Percentiles rank a stretch among this genome's conserved stretches.
phyloP scores from a whole-genome alignment of 2,329 filamentous ascomycete genomes.

The Aspergillus alliaceus region DNA sequence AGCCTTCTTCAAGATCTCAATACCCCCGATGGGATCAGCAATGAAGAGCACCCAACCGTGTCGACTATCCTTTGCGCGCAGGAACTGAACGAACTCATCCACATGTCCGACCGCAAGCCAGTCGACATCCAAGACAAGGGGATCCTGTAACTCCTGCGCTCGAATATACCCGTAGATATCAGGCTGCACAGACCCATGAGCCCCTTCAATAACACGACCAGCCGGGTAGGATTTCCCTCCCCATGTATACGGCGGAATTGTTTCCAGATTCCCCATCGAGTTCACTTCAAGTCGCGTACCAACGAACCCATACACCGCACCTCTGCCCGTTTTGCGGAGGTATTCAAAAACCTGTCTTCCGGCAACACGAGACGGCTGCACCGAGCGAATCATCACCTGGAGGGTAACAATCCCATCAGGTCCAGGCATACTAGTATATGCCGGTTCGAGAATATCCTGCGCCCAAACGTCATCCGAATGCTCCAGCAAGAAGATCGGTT shows the following conservation, averaged over 20 bases:
- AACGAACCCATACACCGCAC: slow-evolving; percentile 31
- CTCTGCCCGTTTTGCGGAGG: slow-evolving; percentile 29
- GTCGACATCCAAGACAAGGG: slow-evolving; percentile 34
- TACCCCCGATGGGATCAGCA: slow-evolving; percentile 19
- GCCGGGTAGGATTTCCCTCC: slow-evolving; percentile 14
- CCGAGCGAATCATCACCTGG: slow-evolving; percentile 31
- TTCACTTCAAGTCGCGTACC: slow-evolving; percentile 20
- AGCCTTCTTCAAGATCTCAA: slow-evolving; percentile 25
- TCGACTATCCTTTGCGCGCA: slow-evolving; percentile 19
- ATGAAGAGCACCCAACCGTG: slow-evolving; percentile 24
- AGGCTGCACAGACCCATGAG: slow-evolving; percentile 10
- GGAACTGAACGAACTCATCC: slow-evolving; percentile 37
- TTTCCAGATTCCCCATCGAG: slow-evolving; percentile 39
- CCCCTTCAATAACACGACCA: slow-evolving; percentile 24
- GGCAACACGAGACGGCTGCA: slow-evolving; percentile 25
- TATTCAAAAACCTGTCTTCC: slow-evolving; percentile 37
- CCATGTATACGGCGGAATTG: slow-evolving; percentile 35
- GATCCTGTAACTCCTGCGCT: slow-evolving; percentile 37
- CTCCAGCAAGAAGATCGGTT: slow-evolving; percentile 24
- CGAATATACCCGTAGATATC: slow-evolving; percentile 30
- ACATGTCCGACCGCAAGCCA: slow-evolving; percentile 36
- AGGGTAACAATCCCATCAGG: slow-evolving; percentile 33
- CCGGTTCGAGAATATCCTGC: slow-evolving; percentile 44
- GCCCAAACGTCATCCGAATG: slow-evolving; percentile 36
- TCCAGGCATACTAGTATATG: slow-evolving; percentile 41